Base-by-base conservation (phyloP, 2,329 filamentous ascomycete genomes). In the Calonectria pteridis region DNA sequence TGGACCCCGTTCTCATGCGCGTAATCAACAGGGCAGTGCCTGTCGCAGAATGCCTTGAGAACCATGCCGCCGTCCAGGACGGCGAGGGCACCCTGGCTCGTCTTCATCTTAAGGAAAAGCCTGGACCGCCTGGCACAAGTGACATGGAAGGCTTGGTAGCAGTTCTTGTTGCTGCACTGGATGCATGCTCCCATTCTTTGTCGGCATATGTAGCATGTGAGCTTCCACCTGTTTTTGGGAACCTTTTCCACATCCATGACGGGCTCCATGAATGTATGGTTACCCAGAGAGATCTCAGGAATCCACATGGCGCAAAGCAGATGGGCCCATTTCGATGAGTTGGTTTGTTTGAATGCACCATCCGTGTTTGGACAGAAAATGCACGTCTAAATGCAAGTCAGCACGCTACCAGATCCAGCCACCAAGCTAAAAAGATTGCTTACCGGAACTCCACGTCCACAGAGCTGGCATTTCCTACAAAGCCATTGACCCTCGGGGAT, bases 401-500 rank as follows among this genome's bases (percentile, higher is more conserved):
- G 80, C 66, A 70, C 35, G 40, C 37, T 63, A 53, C 37, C 26
- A 37, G 11, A 29, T 43, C 50, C 43, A 33, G 51, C 43, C 23
- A 46, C 51, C 59, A 26, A 23, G 53, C 11, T 40, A 49, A 37
- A 37, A 16, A 35, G 31, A 70, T 86, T 35, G 62, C 91, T 88
- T 85, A 94, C 93, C 78, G 96, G 95, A 79, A 96, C 93, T 62
- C 96, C 96, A 78, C 96, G 93, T 59, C 97, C 97, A 83, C 98
- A 96, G 75, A 98, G 89, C 85, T 98, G 96, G 86, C 97, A 99
- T 85, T 98, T 98, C 71, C 97, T 92, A 86, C 97, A 99, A 62
- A 98, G 90, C 97, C 97, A 99, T 84, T 99, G 97, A 23, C 97
- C 97, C 86, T 99, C 97, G 2, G 97, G 97, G 77, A 99, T 99